These are phyloP conservation scores for Imleria badia DNA, from an alignment of 768 basidiomycete species.

Conservation along the genomic window DNA sequence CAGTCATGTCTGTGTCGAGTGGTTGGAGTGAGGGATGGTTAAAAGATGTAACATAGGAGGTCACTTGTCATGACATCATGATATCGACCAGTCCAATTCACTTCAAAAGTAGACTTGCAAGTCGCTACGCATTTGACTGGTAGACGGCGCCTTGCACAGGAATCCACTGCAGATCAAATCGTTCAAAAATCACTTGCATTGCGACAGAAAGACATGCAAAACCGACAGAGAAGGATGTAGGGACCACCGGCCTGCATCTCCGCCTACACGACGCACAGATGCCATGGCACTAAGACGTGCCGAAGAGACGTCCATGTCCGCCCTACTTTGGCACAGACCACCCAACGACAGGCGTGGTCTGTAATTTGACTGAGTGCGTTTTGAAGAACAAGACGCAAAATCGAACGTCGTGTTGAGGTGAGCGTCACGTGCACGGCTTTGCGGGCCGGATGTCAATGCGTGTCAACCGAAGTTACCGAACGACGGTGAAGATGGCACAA, in stretches of 20 bases:
- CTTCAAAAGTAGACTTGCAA: not conserved
- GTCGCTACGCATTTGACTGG: no score
- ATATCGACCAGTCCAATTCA: not conserved
- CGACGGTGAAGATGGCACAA: no score
- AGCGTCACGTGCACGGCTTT: constrained; percentile 36
- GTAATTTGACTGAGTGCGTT: constrained; percentile 38
- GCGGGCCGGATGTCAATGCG: not conserved
- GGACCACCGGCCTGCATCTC: constrained; percentile 34
- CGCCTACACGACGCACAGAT: constrained; percentile 20
- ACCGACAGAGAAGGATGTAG: constrained; percentile 13
- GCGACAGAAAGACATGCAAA: not conserved
- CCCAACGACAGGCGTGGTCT: constrained; percentile 18
- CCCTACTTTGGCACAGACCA: constrained; percentile 39
- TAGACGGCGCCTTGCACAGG: not conserved
- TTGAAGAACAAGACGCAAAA: constrained; percentile 8
- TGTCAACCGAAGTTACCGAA: not conserved
- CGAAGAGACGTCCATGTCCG: constrained; percentile 25
- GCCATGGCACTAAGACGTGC: constrained; percentile 32
- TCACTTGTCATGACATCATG: constrained; percentile 14
- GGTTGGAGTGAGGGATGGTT: not conserved
- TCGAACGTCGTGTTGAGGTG: not conserved
- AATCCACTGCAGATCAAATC: no score
- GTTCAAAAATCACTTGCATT: not conserved
- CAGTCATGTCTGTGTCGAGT: constrained; percentile 14
- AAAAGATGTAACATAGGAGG: not conserved